Evolutionary conservation across 768 basidiomycete genomes (phyloP).

Genomic region (Pholiota conissans): DNA sequence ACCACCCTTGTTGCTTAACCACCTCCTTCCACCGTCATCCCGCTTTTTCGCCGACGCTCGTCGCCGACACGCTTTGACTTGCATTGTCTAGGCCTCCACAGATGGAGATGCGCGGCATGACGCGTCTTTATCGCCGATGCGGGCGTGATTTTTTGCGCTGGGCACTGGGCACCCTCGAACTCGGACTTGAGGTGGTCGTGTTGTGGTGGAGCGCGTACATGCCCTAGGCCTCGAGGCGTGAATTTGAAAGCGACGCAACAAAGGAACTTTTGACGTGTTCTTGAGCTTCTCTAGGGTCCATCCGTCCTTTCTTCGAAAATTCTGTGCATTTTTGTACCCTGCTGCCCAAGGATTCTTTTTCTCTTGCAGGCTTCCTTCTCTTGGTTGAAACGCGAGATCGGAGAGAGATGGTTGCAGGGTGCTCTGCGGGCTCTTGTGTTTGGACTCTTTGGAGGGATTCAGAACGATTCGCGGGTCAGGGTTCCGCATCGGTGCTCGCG

Average conservation of each 20-base stretch:
- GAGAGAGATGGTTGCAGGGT: neutral
- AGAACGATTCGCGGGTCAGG: neutral
- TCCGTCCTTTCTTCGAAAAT: neutral
- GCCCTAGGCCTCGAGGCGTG: neutral
- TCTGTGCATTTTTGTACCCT: neutral
- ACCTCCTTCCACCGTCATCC: neutral
- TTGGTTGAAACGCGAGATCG: neutral
- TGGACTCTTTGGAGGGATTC: too few species aligned
- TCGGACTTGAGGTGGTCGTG: neutral
- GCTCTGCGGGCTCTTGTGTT: neutral
- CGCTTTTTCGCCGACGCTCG: neutral
- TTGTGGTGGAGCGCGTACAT: neutral
- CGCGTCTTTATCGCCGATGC: neutral
- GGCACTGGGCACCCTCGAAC: neutral
- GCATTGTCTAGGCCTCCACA: neutral
- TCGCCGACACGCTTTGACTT: neutral
- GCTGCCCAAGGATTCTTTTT: neutral
- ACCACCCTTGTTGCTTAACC: neutral
- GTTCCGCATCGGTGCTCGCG: neutral
- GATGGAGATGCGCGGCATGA: neutral
- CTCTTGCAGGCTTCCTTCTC: neutral
- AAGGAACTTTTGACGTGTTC: neutral
- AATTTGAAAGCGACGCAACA: neutral
- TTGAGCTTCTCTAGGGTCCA: neutral
- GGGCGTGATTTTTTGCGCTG: neutral